A percentile compares a stretch with the other conserved stretches of the same genome.
phyloP scores from a whole-genome alignment of 1,139 yeast genomes.

The Arxiozyma telluris region DNA sequence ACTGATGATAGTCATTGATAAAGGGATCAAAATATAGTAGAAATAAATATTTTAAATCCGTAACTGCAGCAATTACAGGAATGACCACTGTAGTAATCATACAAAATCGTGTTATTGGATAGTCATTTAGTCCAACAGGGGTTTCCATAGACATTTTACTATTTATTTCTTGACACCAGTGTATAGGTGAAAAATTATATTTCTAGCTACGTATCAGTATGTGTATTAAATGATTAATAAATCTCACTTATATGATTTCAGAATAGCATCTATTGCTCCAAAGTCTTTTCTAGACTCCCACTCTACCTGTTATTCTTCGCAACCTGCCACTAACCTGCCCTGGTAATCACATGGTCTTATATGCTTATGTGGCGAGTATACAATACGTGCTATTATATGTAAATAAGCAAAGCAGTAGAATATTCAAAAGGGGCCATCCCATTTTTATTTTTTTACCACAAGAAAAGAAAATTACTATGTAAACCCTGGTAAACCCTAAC shows the following conservation, averaged over 20 bases:
- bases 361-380: no score
- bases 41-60: conserved; percentile 24
- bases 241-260: not conserved
- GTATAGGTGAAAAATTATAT: not conserved
- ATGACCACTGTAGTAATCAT: conserved; percentile 21
- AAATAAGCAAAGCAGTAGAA: no score
- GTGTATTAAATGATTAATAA: not conserved
- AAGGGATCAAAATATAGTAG: conserved; percentile 25
- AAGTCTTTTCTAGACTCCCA: not conserved
- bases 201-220: not conserved
- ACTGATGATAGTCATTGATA: conserved; percentile 24
- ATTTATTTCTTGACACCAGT: not conserved
- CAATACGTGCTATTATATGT: no score
- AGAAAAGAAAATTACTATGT: no score
- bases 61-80: conserved; percentile 25
- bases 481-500: no score
- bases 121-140: conserved; percentile 23
- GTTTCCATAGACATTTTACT: conserved; percentile 24
- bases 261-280: not conserved
- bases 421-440: no score
- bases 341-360: no score
- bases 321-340: no score
- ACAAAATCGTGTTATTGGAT: conserved; percentile 25
- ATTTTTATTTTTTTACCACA: no score
- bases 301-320: no score